Conservation (phyloP, 2,329 filamentous ascomycete genomes). For the Cladorrhinum sp. region DNA sequence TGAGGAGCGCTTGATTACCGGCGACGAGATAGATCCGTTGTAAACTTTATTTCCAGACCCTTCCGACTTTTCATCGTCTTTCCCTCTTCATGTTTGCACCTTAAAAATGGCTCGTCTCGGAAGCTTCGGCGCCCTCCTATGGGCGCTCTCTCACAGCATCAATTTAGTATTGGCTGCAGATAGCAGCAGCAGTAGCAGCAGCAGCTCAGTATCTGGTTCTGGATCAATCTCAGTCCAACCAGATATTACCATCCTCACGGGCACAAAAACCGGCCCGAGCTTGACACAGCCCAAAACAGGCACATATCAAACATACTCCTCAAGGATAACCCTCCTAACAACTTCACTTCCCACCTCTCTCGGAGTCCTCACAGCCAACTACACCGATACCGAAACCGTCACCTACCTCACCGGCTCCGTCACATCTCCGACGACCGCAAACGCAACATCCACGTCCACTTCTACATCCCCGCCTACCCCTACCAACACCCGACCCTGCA, state of each 20-base stretch:
- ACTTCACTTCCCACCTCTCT: conserved; percentile 26
- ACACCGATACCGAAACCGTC: conserved; percentile 33
- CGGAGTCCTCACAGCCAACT: conserved; percentile 30
- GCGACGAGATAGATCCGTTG: background rate
- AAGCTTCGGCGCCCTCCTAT: conserved; percentile 18
- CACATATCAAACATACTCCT: conserved; percentile 44
- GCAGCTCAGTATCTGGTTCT: conserved; percentile 24
- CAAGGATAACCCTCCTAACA: conserved; percentile 42
- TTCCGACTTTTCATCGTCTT: background rate
- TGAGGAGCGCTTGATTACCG: background rate
- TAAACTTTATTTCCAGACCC: background rate
- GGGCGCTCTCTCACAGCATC: conserved; percentile 17
- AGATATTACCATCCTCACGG: conserved; percentile 37
- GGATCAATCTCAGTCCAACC: conserved; percentile 28
- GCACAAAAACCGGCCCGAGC: conserved; percentile 29
- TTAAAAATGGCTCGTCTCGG: conserved; percentile 3
- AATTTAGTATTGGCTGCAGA: conserved; percentile 11
- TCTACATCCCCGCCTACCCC: conserved; percentile 42
- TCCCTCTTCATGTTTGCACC: background rate
- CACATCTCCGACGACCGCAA: conserved; percentile 41
- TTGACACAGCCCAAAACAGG: conserved; percentile 36
- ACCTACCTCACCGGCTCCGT: conserved; percentile 47
- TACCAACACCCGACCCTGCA: conserved; percentile 76
- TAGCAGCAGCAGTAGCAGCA: conserved; percentile 30
- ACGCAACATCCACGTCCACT: conserved; percentile 42